phyloP scores from a whole-genome alignment of 164 flowering plant species.

The Pachysandra terminalis region DNA sequence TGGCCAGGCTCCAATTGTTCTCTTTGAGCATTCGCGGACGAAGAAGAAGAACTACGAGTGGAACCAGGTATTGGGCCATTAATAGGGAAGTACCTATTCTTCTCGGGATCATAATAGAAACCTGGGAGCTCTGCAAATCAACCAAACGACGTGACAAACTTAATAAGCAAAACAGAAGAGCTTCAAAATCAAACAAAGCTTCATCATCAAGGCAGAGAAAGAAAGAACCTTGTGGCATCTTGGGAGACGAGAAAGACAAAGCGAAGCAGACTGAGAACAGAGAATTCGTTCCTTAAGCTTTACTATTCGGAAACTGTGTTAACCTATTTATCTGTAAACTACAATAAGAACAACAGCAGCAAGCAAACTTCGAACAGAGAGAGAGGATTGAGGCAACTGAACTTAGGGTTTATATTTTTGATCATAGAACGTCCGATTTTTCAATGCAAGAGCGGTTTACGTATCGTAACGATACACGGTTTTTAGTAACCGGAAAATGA shows the following conservation, averaged over 20 bases:
- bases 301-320: too few relatives aligned
- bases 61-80: constrained; percentile 85
- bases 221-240: constrained; percentile 14
- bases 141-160: neutral
- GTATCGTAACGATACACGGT: too few relatives aligned
- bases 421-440: too few relatives aligned
- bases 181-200: neutral
- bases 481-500: too few relatives aligned
- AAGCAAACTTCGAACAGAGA: too few relatives aligned
- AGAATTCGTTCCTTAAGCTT: too few relatives aligned
- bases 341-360: too few relatives aligned
- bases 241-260: neutral
- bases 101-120: constrained; percentile 73
- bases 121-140: constrained; percentile 76
- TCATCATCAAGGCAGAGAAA: neutral
- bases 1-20: constrained; percentile 12
- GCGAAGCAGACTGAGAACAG: too few relatives aligned
- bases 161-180: neutral
- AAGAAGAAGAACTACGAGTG: constrained; percentile 13
- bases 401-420: too few relatives aligned
- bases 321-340: too few relatives aligned
- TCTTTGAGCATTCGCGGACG: constrained; percentile 14
- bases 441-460: too few relatives aligned
- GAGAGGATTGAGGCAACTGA: too few relatives aligned
- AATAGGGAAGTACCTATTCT: constrained; percentile 84